phyloP scores from a whole-genome alignment of 2,329 filamentous ascomycete species.

The Alternaria gansuensis region DNA sequence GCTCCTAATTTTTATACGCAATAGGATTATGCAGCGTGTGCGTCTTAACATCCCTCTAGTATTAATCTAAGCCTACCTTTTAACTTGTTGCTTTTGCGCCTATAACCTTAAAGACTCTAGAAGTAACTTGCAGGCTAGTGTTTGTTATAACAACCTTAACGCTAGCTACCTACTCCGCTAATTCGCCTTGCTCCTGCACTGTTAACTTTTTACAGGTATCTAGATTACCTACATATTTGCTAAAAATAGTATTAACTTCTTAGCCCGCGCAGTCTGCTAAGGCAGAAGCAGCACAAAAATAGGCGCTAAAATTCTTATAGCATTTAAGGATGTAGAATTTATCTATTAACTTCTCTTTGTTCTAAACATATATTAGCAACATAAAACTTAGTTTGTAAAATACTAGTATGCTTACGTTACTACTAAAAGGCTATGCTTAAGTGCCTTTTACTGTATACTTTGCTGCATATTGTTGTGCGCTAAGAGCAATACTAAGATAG shows the following conservation, averaged over 20 bases:
- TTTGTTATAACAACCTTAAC: constrained; percentile 71
- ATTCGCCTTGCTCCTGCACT: constrained; percentile 64
- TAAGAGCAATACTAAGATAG: constrained; percentile 70
- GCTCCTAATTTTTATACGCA: constrained; percentile 71
- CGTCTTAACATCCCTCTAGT: constrained; percentile 72
- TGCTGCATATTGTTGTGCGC: constrained; percentile 64
- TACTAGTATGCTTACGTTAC: constrained; percentile 53
- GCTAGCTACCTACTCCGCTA: constrained; percentile 70
- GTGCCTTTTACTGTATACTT: constrained; percentile 67
- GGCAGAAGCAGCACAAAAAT: constrained; percentile 67
- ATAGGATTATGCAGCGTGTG: constrained; percentile 73
- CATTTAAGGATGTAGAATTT: constrained; percentile 72
- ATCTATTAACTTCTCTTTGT: constrained; percentile 66
- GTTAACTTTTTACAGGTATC: constrained; percentile 58
- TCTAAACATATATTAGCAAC: constrained; percentile 35
- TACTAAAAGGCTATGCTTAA: constrained; percentile 70
- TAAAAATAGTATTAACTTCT: constrained; percentile 60
- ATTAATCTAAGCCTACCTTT: constrained; percentile 69
- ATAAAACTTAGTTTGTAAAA: background rate
- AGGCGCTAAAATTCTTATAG: constrained; percentile 71
- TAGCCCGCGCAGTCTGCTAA: constrained; percentile 66
- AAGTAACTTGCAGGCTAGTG: constrained; percentile 65
- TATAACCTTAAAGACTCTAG: constrained; percentile 71
- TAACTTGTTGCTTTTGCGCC: constrained; percentile 66
- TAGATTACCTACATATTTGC: constrained; percentile 45